Base-by-base conservation (phyloP, 257 asterid species). In the Nyctanthes arbortristis region DNA sequence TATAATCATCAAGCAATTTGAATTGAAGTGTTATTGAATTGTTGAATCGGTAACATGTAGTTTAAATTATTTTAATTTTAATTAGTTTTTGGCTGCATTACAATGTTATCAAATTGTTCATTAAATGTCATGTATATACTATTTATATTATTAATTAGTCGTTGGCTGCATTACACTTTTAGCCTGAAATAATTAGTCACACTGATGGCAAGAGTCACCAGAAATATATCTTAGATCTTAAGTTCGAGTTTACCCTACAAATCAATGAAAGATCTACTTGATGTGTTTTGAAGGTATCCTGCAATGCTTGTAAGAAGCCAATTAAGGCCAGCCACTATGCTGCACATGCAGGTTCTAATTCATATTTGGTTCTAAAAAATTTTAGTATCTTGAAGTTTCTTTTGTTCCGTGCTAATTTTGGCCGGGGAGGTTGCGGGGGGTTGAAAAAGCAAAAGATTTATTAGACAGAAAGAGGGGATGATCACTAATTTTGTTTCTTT, bases 241-340 rank as follows among this genome's bases (percentile, higher is more conserved):
- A 34, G 54, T n/a, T 59, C 58, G 74, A 33, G 66, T 27, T 71
- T 57, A 36, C 37, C 57, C 24, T 40, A 60, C 37, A 60, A 71
- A 77, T 52, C 70, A 73, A 34, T 81, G 28, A 52, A 58, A 56
- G 64, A 18, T 56, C 25, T 80, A 56, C 74, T 65, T 70, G 25
- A 61, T 73, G 66, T 81, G 65, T 67, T 69, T 77, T 88, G 75
- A 74, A 92, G 98, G 98, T 92, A 61, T 74, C 85, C 86, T 92
- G 98, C 83, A 92, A 90, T 82, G 83, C 95, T 70, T 92, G 98
- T 83, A 87, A 73, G 89, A 92, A 87, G 93, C 96, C 97, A 79
- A 81, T 92, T 85, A 90, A 84, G 88, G 83, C 93, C 83, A 86
- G 97, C 78, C 95, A 87, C 27, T 92, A 82, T 30, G 82, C 87